These are phyloP conservation scores for Porodaedalea pini DNA, from an alignment of 1,284 basidiomycete species.

Conservation along the genomic window DNA sequence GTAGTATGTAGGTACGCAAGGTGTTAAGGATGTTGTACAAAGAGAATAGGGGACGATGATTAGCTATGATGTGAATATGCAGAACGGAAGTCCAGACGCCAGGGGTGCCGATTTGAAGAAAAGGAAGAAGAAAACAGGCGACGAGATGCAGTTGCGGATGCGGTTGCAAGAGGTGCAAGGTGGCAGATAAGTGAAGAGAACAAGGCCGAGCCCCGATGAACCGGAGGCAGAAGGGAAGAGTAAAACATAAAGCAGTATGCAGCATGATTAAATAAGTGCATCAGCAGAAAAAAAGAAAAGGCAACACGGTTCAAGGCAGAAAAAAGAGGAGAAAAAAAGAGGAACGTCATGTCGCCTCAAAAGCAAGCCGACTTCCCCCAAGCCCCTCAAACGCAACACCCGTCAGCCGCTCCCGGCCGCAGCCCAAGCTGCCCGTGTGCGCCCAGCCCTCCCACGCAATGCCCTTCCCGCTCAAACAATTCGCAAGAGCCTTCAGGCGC, in stretches of 20 bases:
- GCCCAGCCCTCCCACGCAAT: conserved; percentile 44
- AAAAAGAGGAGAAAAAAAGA: background rate
- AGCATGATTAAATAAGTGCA: conserved; percentile 1
- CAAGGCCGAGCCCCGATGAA: background rate
- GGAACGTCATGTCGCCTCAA: conserved; percentile 15
- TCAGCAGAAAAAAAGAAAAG: background rate
- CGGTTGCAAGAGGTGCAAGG: background rate
- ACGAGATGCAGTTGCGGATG: background rate
- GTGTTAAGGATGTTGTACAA: background rate
- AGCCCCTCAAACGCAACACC: conserved; percentile 57
- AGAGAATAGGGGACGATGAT: background rate
- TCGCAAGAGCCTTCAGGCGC: conserved; percentile 54
- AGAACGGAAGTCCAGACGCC: background rate
- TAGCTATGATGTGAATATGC: background rate
- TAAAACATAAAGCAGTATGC: background rate
- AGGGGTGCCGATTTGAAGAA: background rate
- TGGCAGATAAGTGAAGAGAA: background rate
- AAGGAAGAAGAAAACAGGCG: background rate
- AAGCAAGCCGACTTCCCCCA: conserved; percentile 46
- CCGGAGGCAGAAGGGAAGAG: background rate
- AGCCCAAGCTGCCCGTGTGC: conserved; percentile 43
- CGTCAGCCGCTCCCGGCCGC: conserved; percentile 53
- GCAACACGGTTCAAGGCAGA: background rate
- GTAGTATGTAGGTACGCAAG: background rate
- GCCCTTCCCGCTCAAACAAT: conserved; percentile 41